phyloP scores from a whole-genome alignment of 345 rosid species.

The Mercurialis annua region DNA sequence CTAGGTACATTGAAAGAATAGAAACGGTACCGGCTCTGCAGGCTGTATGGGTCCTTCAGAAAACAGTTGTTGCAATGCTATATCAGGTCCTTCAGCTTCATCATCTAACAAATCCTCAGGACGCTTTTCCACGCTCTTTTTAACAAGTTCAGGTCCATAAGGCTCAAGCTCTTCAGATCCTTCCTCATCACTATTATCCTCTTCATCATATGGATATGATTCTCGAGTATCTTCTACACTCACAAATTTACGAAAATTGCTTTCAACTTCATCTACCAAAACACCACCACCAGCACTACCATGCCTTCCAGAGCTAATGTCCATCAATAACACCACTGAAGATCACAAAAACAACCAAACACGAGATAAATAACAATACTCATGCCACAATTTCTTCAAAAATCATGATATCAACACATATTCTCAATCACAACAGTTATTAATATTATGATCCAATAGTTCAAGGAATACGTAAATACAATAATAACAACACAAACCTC shows the following conservation, averaged over 20 bases:
- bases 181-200: slow-evolving; percentile 33
- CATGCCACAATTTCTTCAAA: neutral
- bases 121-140: slow-evolving; percentile 26
- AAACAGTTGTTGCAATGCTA: slow-evolving; percentile 34
- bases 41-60: slow-evolving; percentile 24
- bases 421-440: too few relatives aligned
- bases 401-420: neutral
- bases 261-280: slow-evolving; percentile 36
- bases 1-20: neutral
- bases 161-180: slow-evolving; percentile 27
- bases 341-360: neutral
- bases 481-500: neutral
- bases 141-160: slow-evolving; percentile 16
- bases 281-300: slow-evolving; percentile 23
- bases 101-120: slow-evolving; percentile 24
- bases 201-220: slow-evolving; percentile 28
- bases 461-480: neutral
- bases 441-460: too few relatives aligned
- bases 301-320: slow-evolving; percentile 20
- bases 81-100: slow-evolving; percentile 35
- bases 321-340: slow-evolving; percentile 29
- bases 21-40: slow-evolving; percentile 35
- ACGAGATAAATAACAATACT: neutral
- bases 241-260: slow-evolving; percentile 17
- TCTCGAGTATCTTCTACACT: slow-evolving; percentile 32